phyloP scores from a whole-genome alignment of 78 protist species.

The Acrasis kona region DNA sequence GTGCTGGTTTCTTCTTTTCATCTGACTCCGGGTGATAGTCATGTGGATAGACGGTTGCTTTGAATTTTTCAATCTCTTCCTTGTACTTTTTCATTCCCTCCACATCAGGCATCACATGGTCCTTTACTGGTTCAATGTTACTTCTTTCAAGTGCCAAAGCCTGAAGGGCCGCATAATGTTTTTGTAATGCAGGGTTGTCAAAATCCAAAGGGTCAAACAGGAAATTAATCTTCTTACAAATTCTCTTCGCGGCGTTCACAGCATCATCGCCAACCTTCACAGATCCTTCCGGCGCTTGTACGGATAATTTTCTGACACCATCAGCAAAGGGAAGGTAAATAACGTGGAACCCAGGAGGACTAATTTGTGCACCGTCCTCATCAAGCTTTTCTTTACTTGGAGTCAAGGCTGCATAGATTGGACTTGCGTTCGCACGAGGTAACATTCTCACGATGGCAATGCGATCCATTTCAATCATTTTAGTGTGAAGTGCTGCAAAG shows the following conservation, averaged over 20 bases:
- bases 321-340: conserved; percentile 18
- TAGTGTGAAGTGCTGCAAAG: not conserved
- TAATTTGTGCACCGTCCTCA: not conserved
- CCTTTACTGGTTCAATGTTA: not conserved
- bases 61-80: not conserved
- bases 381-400: not conserved
- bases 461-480: no score
- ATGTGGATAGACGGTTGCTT: not conserved
- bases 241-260: conserved; percentile 1
- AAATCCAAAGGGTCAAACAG: not conserved
- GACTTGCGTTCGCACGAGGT: not conserved
- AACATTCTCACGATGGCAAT: conserved; percentile 4
- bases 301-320: not conserved
- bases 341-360: conserved; percentile 24
- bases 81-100: not conserved
- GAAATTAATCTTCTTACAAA: not conserved
- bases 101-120: not conserved
- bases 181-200: conserved; percentile 6
- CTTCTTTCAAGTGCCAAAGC: not conserved
- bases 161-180: not conserved
- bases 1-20: not conserved
- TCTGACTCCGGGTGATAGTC: not conserved
- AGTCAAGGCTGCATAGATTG: conserved; percentile 5
- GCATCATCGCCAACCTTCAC: no score
- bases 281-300: not conserved